Evolutionary conservation across 768 basidiomycete genomes (phyloP).

Genomic region (Melanogaster broomeanus): DNA sequence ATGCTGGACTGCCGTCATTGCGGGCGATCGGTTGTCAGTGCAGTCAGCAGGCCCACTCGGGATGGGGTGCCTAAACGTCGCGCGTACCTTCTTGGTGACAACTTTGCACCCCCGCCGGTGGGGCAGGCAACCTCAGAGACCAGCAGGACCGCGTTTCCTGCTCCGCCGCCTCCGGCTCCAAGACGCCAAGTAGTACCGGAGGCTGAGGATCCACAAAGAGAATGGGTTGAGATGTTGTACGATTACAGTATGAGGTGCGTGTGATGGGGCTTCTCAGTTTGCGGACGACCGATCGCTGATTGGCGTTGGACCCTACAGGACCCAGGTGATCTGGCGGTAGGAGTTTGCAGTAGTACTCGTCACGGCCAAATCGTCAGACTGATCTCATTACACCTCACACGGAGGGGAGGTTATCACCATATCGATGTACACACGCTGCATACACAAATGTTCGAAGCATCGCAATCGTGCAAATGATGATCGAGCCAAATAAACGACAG

Average conservation of each 20-base stretch:
- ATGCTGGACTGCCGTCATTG: too few species aligned
- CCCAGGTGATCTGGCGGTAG: constrained; percentile 62
- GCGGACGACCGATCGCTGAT: not conserved
- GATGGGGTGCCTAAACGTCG: too few species aligned
- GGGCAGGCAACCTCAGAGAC: constrained; percentile 34
- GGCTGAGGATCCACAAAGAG: constrained; percentile 46
- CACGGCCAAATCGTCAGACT: constrained; percentile 66
- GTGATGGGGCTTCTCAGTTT: not conserved
- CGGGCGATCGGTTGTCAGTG: constrained; percentile 10
- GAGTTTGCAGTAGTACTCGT: constrained; percentile 62
- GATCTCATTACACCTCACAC: constrained; percentile 29
- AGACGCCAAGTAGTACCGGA: constrained; percentile 16
- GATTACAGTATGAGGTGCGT: constrained; percentile 64
- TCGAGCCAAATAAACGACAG: constrained; percentile 22
- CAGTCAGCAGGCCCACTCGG: constrained; percentile 14
- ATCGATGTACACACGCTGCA: not conserved
- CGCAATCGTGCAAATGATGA: constrained; percentile 12
- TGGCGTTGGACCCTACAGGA: constrained; percentile 46
- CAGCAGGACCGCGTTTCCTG: constrained; percentile 13
- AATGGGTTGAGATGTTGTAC: constrained; percentile 80
- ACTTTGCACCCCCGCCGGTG: constrained; percentile 55
- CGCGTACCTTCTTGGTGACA: constrained; percentile 23
- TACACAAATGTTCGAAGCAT: constrained; percentile 8
- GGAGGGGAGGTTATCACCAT: constrained; percentile 57
- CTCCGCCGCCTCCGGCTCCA: constrained; percentile 25